Base-by-base conservation (phyloP, 257 asterid genomes). In the Verbena officinalis region DNA sequence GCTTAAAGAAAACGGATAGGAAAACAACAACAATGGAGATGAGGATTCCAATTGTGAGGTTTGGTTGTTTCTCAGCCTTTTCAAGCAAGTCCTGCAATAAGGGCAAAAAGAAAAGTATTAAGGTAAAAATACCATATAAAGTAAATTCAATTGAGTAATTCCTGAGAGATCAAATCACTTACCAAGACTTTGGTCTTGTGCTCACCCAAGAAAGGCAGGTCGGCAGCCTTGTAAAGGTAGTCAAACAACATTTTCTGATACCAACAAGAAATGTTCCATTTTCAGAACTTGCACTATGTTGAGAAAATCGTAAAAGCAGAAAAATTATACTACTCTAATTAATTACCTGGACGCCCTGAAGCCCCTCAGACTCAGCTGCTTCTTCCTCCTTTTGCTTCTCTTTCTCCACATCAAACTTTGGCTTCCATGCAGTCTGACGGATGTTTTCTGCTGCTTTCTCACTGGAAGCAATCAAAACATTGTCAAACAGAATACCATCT, bases 401-500 rank as follows among this genome's bases (percentile, higher is more conserved):
- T 61, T 94, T 90, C 81, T 94, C 99, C 0, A 66, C 86, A 9
- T 80, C 85, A 64, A 77, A 81, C 57, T 94, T 94, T 0, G 95
- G 92, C 81, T 90, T 94, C 99, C 99, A 94, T 34, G 86, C 38
- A 14, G 83, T 75, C 56, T 77, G 65, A 20, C 95, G 71, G 80
- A 79, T 79, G 24, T 82, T 77, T 71, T 86, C 95, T 11, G 97
- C 99, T 14, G 64, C 87, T 48, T 73, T 73, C 56, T 93, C 99
- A 51, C 73, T 79, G 8, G 84, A 72, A 4, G 89, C 82, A 4
- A 93, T 81, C 86, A 93, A 62, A 69, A 93, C 63, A 69, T 87
- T 93, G 78, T 93, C 99, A n/a, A 93, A 93, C 75, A 90, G 67
- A 27, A 93, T 84, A 15, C 99, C 97, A 62, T 90, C 97, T 63